Base-by-base conservation (phyloP, 1,284 basidiomycete genomes). In the Apiotrichum laibachii region DNA sequence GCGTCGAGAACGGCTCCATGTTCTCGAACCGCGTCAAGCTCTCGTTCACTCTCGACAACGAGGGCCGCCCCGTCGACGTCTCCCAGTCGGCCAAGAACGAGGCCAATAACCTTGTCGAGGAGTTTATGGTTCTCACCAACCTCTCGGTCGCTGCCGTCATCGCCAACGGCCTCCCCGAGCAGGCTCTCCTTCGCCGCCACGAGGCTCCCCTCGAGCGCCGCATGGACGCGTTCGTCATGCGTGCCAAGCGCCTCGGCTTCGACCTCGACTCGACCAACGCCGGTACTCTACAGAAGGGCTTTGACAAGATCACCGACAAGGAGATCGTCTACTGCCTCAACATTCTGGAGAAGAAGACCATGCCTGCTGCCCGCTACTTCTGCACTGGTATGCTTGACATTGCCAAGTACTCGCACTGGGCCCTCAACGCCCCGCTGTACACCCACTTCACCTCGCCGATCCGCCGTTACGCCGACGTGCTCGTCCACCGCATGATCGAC, bases 361-460 rank as follows among this genome's bases (percentile, higher is more conserved):
- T 95, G 69, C 88, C 71, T 61, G 85, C 87, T 54, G 91, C 96
- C 64, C 94, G 94, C 76, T 98, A 99, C 80, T 99, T 97, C 86
- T 99, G 95, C 75, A 86, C 94, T 31, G 96, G 96, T 65, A 96
- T 98, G 92, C 83, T 99, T 67, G 96, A 99, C 79, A 99, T 99
- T 72, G 91, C 93, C 47, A 98, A 99, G 81, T 99, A 98, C 76
- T 81, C 85, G 39, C 96, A 99, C 80, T 98, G 91, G 76, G 88
- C 93, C 1, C 82, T 99, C 68, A 95, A 88, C 69, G 82, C 86
- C 9, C 93, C 96, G 10, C 81, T 99, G 53, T 99, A 99, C 81
- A 96, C 94, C 26, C 95, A 99, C 78, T 99, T 97, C 79, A 96
- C 94, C 18, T 92, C 90, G 4, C 91, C 92, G 6, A 92, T 94